Percentiles rank a stretch among this genome's conserved stretches.
Conservation (phyloP, 495 filamentous ascomycete genomes). For the Podospora comata region DNA sequence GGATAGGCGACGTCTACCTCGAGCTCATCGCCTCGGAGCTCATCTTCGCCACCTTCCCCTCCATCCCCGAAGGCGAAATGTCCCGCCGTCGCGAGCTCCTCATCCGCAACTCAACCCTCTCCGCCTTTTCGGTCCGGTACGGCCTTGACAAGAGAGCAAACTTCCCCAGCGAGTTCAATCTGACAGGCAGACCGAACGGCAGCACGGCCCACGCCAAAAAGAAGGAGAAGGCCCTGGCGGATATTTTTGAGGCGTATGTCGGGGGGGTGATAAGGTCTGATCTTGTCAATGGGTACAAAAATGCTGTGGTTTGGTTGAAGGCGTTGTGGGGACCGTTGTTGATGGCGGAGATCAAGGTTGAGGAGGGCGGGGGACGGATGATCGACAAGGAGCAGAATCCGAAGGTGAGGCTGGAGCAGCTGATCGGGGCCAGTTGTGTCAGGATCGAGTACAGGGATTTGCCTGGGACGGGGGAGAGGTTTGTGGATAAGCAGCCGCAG, state of each 20-base stretch:
- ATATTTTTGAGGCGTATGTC: constrained; percentile 87
- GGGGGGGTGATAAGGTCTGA: constrained; percentile 71
- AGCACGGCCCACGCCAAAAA: constrained; percentile 46
- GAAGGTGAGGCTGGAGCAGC: constrained; percentile 53
- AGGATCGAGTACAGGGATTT: constrained; percentile 66
- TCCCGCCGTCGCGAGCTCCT: constrained; percentile 65
- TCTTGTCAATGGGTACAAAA: constrained; percentile 54
- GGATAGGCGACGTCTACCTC: constrained; percentile 72
- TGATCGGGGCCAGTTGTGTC: constrained; percentile 52
- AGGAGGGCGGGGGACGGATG: constrained; percentile 24
- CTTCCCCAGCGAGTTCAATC: constrained; percentile 47
- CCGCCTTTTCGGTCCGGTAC: constrained; percentile 61
- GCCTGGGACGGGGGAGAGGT: constrained; percentile 16
- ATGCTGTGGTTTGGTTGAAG: constrained; percentile 64
- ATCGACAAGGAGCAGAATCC: constrained; percentile 26
- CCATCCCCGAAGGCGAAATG: constrained; percentile 55
- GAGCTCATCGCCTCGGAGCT: constrained; percentile 65
- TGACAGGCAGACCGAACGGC: constrained; percentile 32
- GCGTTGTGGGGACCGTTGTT: constrained; percentile 59
- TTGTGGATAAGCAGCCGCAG: not conserved
- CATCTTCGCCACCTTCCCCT: constrained; percentile 60
- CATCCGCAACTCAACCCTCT: constrained; percentile 74
- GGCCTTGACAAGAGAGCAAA: constrained; percentile 60
- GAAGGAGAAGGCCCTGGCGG: constrained; percentile 66
- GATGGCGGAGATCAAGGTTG: constrained; percentile 39